Conservation (phyloP, 805 yeast genomes). For the Saccharomyces kudriavzevii region DNA sequence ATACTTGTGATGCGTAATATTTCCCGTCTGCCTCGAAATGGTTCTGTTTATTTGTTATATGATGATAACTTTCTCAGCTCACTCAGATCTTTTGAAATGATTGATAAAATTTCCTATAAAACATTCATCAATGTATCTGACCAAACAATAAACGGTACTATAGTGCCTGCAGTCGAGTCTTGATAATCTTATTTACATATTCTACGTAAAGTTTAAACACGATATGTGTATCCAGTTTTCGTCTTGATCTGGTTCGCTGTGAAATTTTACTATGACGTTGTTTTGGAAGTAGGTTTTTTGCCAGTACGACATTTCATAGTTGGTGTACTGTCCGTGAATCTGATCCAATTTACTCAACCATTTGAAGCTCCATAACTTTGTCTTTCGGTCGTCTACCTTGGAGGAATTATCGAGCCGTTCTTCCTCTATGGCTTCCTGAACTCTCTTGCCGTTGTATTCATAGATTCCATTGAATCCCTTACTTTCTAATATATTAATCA, state of each 20-base stretch:
- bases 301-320: slow-evolving; percentile 53
- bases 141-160: neutral
- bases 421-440: slow-evolving; percentile 22
- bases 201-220: slow-evolving; percentile 21
- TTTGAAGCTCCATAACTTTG: slow-evolving; percentile 36
- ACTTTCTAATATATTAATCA: slow-evolving; percentile 35
- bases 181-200: neutral
- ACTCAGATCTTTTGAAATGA: neutral
- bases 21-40: neutral
- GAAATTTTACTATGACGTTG: slow-evolving; percentile 35
- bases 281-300: slow-evolving; percentile 39
- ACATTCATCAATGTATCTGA: neutral
- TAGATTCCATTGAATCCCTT: slow-evolving; percentile 37
- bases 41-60: neutral
- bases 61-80: neutral
- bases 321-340: slow-evolving; percentile 41
- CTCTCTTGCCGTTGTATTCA: slow-evolving; percentile 37
- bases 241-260: slow-evolving; percentile 16
- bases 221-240: slow-evolving; percentile 22
- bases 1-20: neutral
- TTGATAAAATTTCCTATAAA: neutral
- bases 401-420: slow-evolving; percentile 21
- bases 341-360: slow-evolving; percentile 33
- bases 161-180: neutral
- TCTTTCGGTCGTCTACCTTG: slow-evolving; percentile 12